Evolutionary conservation across 257 asterid genomes (phyloP), one percentile per base, ranked within the genome.

Genomic region (Solanum chiquidenum): DNA sequence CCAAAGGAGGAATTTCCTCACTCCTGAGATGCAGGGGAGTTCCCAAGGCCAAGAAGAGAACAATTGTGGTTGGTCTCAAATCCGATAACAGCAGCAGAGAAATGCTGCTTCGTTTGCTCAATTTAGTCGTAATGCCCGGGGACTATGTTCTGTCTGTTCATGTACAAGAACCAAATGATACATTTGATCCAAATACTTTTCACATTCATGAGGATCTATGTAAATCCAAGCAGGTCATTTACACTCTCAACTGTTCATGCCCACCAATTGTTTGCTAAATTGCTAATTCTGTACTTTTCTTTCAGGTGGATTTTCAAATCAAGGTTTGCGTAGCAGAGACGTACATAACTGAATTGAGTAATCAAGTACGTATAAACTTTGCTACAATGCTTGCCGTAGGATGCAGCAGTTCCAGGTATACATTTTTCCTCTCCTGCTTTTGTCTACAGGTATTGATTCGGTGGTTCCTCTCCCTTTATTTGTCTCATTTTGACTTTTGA

Each of bases 221-320:
- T 83, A 91, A 91, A 87, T 90, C 90, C 86, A 91, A 91, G 87
- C 92, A 91, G 90, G 93, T 91, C 38, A 21, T 83, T 21, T 23
- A 20, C 29, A 31, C 44, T 33, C 46, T 14, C 3, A 27, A 34
- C 55, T 34, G 12, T 29, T 16, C 42, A 42, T 35, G 27, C 82
- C 73, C 79, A 35, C 23, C 44, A 84, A 33, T 29, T 79, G 40
- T 25, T 46, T 16, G 85, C 66, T 44, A 21, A 25, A 18, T 25
- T 73, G 14, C 27, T 87, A 12, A 18, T 52, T 44, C 16, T 29
- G 74, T 29, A 5, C 31, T 73, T 60, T 40, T 20, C 29, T 66
- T 83, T 86, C 89, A 94, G 98, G 98, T 94, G 90, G 98, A 94
- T 85, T 94, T 95, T 86, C 96, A 94, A 86, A 93, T 95, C 90